A percentile compares a stretch with the other conserved stretches of the same genome.
Conservation (phyloP, 1,284 basidiomycete species). For the Boletus calvinii region DNA sequence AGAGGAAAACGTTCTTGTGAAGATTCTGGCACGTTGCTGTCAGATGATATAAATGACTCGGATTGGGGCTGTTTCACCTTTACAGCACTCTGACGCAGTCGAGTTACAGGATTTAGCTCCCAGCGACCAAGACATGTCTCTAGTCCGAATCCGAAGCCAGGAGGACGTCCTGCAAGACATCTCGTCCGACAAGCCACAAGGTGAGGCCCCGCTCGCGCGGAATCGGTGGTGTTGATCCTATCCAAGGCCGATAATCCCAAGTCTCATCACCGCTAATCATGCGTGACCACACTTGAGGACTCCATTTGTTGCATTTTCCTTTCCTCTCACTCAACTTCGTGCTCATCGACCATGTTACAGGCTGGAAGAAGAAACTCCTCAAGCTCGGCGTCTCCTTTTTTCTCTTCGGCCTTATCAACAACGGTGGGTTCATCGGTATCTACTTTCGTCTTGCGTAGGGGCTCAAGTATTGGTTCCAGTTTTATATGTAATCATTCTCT, state of each 20-base stretch:
- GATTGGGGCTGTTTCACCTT: background rate
- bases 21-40: slow-evolving; percentile 1
- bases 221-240: slow-evolving; percentile 29
- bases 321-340: slow-evolving; percentile 4
- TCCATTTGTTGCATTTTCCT: slow-evolving; percentile 26
- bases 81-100: slow-evolving; percentile 8
- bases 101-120: slow-evolving; percentile 22
- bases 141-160: slow-evolving; percentile 10
- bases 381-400: slow-evolving; percentile 52
- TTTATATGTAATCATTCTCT: slow-evolving; percentile 94
- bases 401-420: slow-evolving; percentile 59
- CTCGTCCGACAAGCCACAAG: slow-evolving; percentile 25
- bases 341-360: slow-evolving; percentile 21
- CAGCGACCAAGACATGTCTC: slow-evolving; percentile 18
- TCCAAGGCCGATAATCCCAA: slow-evolving; percentile 24
- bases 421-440: slow-evolving; percentile 42
- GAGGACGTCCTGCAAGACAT: slow-evolving; percentile 15
- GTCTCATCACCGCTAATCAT: slow-evolving; percentile 11
- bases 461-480: slow-evolving; percentile 44
- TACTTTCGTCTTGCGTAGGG: background rate
- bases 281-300: slow-evolving; percentile 7
- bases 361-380: slow-evolving; percentile 27
- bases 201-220: slow-evolving; percentile 17
- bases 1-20: background rate
- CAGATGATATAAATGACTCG: slow-evolving; percentile 22